Conservation (phyloP, 1,284 basidiomycete species). For the Sporisorium exsertum region DNA sequence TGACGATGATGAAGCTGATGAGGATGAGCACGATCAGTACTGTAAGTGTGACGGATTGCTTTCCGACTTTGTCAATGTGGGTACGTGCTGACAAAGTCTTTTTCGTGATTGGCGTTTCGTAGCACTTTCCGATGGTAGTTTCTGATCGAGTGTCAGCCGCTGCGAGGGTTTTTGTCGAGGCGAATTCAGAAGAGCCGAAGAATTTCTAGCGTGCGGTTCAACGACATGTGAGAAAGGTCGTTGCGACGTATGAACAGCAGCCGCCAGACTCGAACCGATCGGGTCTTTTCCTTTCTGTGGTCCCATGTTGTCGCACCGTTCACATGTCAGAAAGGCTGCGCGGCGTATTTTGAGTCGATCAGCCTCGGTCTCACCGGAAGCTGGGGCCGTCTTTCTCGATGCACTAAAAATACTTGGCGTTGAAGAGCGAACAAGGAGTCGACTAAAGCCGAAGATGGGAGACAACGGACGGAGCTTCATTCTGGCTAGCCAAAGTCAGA, state of each 20-base stretch:
- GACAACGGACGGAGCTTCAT: background rate
- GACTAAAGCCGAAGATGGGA: background rate
- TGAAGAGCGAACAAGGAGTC: no score
- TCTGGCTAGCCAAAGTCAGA: background rate
- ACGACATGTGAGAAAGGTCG: background rate
- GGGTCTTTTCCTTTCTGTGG: no score
- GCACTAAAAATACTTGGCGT: no score
- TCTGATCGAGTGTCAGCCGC: background rate
- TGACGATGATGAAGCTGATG: slow-evolving; percentile 39
- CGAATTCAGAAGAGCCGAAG: background rate
- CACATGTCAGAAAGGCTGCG: background rate
- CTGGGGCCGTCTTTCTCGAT: background rate
- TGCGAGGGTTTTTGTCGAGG: background rate
- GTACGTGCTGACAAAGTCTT: background rate
- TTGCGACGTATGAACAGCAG: background rate
- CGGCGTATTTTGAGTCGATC: no score
- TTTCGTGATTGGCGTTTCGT: background rate
- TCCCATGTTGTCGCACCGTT: no score
- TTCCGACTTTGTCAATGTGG: no score
- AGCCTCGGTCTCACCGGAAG: no score
- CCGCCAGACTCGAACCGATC: no score
- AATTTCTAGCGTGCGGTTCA: background rate
- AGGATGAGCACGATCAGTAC: slow-evolving; percentile 45
- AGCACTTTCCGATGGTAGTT: slow-evolving; percentile 43
- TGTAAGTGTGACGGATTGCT: slow-evolving; percentile 25